Evolutionary conservation across 345 rosid species (phyloP).

Genomic region (Bretschneidera sinensis): DNA sequence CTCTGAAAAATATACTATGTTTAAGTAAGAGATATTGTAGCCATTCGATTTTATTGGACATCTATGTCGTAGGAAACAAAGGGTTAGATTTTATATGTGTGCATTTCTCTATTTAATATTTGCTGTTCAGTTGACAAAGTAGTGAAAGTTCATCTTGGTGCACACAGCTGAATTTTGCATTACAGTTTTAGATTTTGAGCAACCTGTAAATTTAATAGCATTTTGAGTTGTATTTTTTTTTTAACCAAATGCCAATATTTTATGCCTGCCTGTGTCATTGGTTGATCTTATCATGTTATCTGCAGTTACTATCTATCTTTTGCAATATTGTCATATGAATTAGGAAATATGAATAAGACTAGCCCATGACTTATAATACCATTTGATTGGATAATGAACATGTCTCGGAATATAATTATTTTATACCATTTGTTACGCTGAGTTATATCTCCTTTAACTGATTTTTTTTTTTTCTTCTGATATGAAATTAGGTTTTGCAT

Average conservation of each 20-base stretch:
- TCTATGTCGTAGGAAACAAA: background rate
- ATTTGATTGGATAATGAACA: too few relatives aligned
- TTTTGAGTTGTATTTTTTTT: background rate
- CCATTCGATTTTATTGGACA: background rate
- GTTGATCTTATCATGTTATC: too few relatives aligned
- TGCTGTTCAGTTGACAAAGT: background rate
- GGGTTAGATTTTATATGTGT: background rate
- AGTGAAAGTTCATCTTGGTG: background rate
- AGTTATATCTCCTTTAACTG: background rate
- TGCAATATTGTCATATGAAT: too few relatives aligned
- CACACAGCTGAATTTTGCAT: background rate
- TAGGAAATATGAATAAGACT: too few relatives aligned
- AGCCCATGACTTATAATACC: too few relatives aligned
- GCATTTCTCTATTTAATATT: background rate
- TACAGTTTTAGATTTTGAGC: too few relatives aligned
- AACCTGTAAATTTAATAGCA: too few relatives aligned
- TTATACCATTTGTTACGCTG: too few relatives aligned
- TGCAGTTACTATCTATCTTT: too few relatives aligned
- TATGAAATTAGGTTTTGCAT: conserved; percentile 47
- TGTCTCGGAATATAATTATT: too few relatives aligned
- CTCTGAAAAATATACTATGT: background rate
- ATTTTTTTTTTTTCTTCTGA: conserved; percentile 1
- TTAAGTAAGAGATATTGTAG: background rate
- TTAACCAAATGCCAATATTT: background rate
- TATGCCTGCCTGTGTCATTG: too few relatives aligned